Conservation (phyloP, 2,329 filamentous ascomycete species). For the Aspergillus sp. region DNA sequence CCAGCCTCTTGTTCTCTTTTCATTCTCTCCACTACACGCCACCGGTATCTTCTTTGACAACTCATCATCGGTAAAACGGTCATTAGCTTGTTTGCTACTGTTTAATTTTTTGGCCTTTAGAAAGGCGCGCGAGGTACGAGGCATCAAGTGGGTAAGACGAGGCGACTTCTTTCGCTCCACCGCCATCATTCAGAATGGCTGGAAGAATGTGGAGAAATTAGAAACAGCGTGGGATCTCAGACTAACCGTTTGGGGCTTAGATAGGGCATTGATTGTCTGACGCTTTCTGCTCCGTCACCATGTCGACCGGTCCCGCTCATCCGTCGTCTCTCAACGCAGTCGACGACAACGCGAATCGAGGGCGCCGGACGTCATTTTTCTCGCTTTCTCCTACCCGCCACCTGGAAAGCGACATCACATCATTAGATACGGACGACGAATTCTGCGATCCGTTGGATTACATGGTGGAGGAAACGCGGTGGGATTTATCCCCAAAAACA, state of each 20-base stretch:
- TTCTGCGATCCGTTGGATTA: constrained; percentile 28
- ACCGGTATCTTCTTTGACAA: background rate
- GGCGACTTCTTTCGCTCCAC: background rate
- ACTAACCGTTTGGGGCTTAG: constrained; percentile 12
- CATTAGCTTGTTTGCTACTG: background rate
- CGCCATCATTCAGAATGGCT: background rate
- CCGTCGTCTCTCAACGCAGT: constrained; percentile 21
- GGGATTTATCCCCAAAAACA: constrained; percentile 21
- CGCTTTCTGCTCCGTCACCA: constrained; percentile 26
- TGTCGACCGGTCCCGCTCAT: constrained; percentile 29
- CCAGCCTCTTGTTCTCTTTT: background rate
- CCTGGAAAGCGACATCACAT: constrained; percentile 30
- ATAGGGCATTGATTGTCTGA: background rate
- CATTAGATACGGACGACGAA: constrained; percentile 33
- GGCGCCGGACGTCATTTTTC: constrained; percentile 26
- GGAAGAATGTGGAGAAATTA: constrained; percentile 25
- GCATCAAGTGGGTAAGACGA: constrained; percentile 15
- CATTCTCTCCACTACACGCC: background rate
- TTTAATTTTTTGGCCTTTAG: background rate
- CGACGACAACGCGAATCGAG: constrained; percentile 22
- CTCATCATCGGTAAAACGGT: background rate
- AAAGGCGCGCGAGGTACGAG: constrained; percentile 3
- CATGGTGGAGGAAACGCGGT: constrained; percentile 32
- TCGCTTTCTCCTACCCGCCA: constrained; percentile 34
- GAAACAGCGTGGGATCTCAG: constrained; percentile 24